Evolutionary conservation across 2,329 filamentous ascomycete species (phyloP).

Genomic region (Arthrobotrys entomopaga): DNA sequence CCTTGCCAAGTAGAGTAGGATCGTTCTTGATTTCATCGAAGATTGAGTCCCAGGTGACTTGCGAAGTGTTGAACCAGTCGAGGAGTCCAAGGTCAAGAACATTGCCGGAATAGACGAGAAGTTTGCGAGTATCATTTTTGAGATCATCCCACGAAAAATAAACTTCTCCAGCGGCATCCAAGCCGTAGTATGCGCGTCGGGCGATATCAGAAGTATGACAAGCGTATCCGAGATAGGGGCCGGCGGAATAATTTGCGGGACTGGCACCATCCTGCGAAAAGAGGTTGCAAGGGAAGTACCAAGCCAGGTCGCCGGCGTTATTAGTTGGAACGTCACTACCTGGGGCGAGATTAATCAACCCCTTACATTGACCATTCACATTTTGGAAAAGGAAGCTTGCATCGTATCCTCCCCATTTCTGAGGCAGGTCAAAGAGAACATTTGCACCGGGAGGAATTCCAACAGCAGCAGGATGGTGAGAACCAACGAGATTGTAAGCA

Average conservation of each 20-base stretch:
- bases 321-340: slow-evolving; percentile 84
- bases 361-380: slow-evolving; percentile 96
- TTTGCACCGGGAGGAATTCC: slow-evolving; percentile 80
- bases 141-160: slow-evolving; percentile 97
- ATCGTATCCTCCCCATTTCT: slow-evolving; percentile 84
- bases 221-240: slow-evolving; percentile 78
- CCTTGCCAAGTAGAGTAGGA: slow-evolving; percentile 78
- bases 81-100: slow-evolving; percentile 91
- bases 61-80: slow-evolving; percentile 84
- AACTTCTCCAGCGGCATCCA: slow-evolving; percentile 80
- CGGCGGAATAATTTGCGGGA: slow-evolving; percentile 76
- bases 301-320: slow-evolving; percentile 77
- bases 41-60: slow-evolving; percentile 78
- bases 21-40: slow-evolving; percentile 84
- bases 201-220: slow-evolving; percentile 82
- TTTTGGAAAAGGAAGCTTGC: slow-evolving; percentile 98
- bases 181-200: slow-evolving; percentile 74
- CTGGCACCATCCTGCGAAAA: slow-evolving; percentile 94
- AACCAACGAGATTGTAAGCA: slow-evolving; percentile 82
- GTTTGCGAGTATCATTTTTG: slow-evolving; percentile 84
- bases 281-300: slow-evolving; percentile 94
- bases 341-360: slow-evolving; percentile 77
- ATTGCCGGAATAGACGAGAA: slow-evolving; percentile 92
- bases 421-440: slow-evolving; percentile 80
- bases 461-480: slow-evolving; percentile 79